phyloP scores from a whole-genome alignment of 2,329 filamentous ascomycete genomes.

The Sordariomycetes sp. region DNA sequence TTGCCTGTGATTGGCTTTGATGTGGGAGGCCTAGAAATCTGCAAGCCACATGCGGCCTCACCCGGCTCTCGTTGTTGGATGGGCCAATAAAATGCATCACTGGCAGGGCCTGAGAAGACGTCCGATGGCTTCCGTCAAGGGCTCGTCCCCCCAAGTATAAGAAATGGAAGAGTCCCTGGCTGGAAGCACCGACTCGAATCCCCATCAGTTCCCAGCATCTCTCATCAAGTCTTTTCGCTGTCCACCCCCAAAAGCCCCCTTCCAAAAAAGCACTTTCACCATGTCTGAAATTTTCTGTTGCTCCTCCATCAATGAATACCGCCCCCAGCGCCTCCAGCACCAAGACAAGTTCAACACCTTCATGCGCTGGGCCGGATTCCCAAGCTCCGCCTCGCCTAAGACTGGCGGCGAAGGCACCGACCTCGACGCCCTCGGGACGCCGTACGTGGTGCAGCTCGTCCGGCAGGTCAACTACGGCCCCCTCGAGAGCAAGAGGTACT shows the following conservation, averaged over 20 bases:
- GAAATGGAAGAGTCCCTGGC: not conserved
- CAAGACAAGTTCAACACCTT: conserved; percentile 15
- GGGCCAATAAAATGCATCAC: not conserved
- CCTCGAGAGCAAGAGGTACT: conserved; percentile 31
- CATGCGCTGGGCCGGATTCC: conserved; percentile 19
- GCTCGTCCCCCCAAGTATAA: not conserved
- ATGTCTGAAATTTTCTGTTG: conserved; percentile 16
- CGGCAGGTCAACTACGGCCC: conserved; percentile 32
- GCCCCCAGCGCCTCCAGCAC: conserved; percentile 13
- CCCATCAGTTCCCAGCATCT: not conserved
- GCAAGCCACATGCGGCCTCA: conserved; percentile 2
- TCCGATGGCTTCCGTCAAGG: too few relatives aligned
- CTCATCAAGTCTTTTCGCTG: not conserved
- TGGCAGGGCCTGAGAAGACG: not conserved
- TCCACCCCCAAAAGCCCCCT: not conserved
- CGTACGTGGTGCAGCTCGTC: conserved; percentile 27
- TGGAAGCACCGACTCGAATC: too few relatives aligned
- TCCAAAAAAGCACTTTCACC: not conserved
- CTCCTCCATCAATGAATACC: conserved; percentile 11
- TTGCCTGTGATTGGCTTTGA: not conserved
- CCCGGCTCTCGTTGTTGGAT: not conserved
- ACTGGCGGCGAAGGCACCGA: conserved; percentile 1
- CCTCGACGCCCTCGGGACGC: conserved; percentile 6
- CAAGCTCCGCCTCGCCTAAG: conserved; percentile 8
- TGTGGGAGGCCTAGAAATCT: conserved; percentile 8